Base-by-base conservation (phyloP, 257 asterid genomes). In the Mitragyna speciosa region DNA sequence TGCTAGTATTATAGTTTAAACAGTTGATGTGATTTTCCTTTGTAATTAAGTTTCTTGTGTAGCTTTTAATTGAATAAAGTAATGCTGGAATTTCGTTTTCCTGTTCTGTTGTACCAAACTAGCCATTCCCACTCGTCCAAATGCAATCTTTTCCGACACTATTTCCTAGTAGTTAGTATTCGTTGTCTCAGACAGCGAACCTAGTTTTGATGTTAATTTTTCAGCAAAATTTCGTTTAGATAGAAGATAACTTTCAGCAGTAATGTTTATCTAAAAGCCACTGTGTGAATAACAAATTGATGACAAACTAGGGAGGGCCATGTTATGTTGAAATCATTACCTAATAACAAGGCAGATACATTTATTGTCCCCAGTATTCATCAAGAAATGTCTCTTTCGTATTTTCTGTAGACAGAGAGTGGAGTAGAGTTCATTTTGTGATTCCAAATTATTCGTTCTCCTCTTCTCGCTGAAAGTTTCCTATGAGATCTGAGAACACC, bases 11-110 rank as follows among this genome's bases (percentile, higher is more conserved):
- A 24, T 74, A 49, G 65, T 79, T 68, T 59, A 39, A 33, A 11
- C 69, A 77, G 86, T 71, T 67, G 86, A 73, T 85, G 24, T 12
- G 36, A 71, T 76, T 80, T 20, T 64, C 70, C 77, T 83, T 31
- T 82, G 79, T 88, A 85, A 72, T 59, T 76, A 54, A 79, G 41
- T 70, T 52, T 65, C 54, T 65, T 79, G 75, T 85, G 67, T 76
- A 76, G 75, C 76, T 85, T 83, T 3, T 83, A 7, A 5, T 82
- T 5, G 82, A 76, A 83, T 87, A 74, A 80, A 84, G 76, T 79
- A 81, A 84, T 82, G 90, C 86, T 87, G 88, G 82, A 17, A 73
- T 82, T 87, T 88, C 91, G 1, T 87, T 87, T 77, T 91, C 94
- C 61, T 81, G 70, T 83, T 80, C 71, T 77, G 91, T 82, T 88